Evolutionary conservation across 1,284 basidiomycete species (phyloP), one percentile per base, ranked within the genome.

Genomic region (Omphalotus olearius): DNA sequence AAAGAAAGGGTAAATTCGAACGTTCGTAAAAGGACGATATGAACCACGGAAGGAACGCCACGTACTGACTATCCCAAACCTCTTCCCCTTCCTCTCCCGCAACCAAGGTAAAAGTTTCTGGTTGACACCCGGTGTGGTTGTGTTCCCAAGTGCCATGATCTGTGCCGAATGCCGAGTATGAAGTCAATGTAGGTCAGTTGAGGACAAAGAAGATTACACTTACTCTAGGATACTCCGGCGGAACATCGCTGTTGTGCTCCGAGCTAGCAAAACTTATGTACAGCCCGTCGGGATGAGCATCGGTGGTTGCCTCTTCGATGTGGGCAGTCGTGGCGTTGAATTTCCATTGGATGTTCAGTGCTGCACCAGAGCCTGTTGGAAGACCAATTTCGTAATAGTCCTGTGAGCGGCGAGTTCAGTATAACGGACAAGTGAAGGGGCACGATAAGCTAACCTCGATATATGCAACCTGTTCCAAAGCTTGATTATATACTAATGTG

Each of bases 201-300:
- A 5, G 23, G 5, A 23, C 23, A 23, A 23, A 42, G 7, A 1
- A 45, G 11, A n/a, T n/a, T n/a, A n/a, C n/a, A 50, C 59, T 5
- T n/a, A 68, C 67, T 35, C 53, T 57, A 2, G 67, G 68, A 5
- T 59, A 59, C 25, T 65, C 65, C 0, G 61, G 53, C 9, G 64
- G 65, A 9, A 52, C 39, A 18, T 64, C 65, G 6, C 49, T 55
- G 43, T 62, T 58, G 46, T 65, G 64, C 17, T 62, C 60, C 5
- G 71, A 68, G 56, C 72, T 75, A 7, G 74, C 67, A 62, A 76
- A 76, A 38, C 62, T 70, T 53, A 75, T 73, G 51, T 67, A 76
- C 5, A 76, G 57, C 56, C 74, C 71, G 52, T 75, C 69, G 0
- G 62, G 63, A 41, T 68, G 61, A 2, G 42, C 9, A 17, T 46